A percentile compares a stretch with the other conserved stretches of the same genome.
phyloP scores from a whole-genome alignment of 495 filamentous ascomycete species.

The Neurospora sp. region DNA sequence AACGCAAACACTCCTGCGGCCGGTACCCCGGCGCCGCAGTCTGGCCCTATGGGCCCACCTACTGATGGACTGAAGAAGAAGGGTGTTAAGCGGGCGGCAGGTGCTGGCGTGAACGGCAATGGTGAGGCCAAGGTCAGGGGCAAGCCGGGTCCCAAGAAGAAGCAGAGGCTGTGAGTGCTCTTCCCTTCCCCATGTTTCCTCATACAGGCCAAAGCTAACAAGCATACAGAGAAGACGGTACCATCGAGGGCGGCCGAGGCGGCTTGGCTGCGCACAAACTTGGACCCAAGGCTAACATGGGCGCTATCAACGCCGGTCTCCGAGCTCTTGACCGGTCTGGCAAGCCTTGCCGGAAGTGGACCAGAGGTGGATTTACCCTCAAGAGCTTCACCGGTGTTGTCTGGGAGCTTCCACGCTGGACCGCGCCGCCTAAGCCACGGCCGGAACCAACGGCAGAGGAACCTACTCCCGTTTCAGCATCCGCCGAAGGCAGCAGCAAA shows the following conservation, averaged over 20 bases:
- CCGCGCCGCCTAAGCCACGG: slow-evolving; percentile 49
- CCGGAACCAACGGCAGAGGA: slow-evolving; percentile 25
- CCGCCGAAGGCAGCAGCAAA: slow-evolving; percentile 64
- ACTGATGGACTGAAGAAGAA: slow-evolving; percentile 51
- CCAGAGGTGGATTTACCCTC: slow-evolving; percentile 66
- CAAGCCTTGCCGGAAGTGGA: slow-evolving; percentile 86
- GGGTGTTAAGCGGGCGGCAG: slow-evolving; percentile 38
- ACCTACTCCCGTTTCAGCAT: slow-evolving; percentile 27
- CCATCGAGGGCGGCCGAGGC: slow-evolving; percentile 40
- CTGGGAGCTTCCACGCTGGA: slow-evolving; percentile 83
- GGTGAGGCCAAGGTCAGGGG: slow-evolving; percentile 53
- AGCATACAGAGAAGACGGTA: slow-evolving; percentile 48
- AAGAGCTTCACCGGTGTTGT: slow-evolving; percentile 87
- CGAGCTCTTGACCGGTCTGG: slow-evolving; percentile 86
- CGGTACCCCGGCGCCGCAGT: slow-evolving; percentile 33
- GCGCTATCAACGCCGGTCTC: slow-evolving; percentile 93
- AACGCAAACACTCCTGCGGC: slow-evolving; percentile 35
- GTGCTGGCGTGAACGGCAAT: slow-evolving; percentile 38
- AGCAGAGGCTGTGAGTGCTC: slow-evolving; percentile 73
- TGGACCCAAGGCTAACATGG: slow-evolving; percentile 94
- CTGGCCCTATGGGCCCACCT: slow-evolving; percentile 40
- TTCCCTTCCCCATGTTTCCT: background rate
- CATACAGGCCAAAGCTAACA: slow-evolving; percentile 1
- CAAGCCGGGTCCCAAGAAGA: slow-evolving; percentile 94
- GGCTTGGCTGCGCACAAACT: slow-evolving; percentile 55